Base-by-base conservation (phyloP, 2,329 filamentous ascomycete species). In the Orbilia oligospora region DNA sequence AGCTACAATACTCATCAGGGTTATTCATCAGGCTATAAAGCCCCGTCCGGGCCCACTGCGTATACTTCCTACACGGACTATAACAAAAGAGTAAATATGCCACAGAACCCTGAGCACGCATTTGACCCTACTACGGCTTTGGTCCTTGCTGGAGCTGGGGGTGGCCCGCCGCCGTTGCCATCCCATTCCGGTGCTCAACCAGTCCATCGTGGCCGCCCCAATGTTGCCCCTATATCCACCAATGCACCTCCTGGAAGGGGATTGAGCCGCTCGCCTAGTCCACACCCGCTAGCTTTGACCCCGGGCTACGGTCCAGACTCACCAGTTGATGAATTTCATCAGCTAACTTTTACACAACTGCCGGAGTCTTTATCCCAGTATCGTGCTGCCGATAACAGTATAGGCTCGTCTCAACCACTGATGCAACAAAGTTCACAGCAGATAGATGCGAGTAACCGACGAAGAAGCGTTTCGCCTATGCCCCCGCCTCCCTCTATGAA, bases 11-110 rank as follows among this genome's bases (percentile, higher is more conserved):
- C 58, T 8, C 65, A 56, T 9, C 65, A 69, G 44, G 20, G 24
- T 12, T 63, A 65, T 24, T 41, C 73, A 22, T 46, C 46, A 22
- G 48, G 38, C 41, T 77, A 77, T 64, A 20, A 24, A 18, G 41
- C 8, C 18, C 58, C 73, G 10, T 14, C 67, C 1, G 14, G 36
- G 5, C 14, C 67, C 5, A 46, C 61, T 2, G 27, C 56, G 16
- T 77, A 77, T 63, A 77, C 73, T 16, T 77, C 73, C 3, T 63
- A 71, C 24, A 77, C 73, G 0, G 73, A 77, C 46, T 77, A 77
- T 49, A 77, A 41, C 41, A 58, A 64, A 55, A 61, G 67, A 53
- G 24, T 64, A 18, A 63, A 67, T 38, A 56, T 77, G 61, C 73
- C 73, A 30, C 73, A 71, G 27, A 77, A 77, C 8, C 44, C 67